These are phyloP conservation scores for Daldinia concentrica DNA, from an alignment of 495 filamentous ascomycete species.

Conservation along the genomic window DNA sequence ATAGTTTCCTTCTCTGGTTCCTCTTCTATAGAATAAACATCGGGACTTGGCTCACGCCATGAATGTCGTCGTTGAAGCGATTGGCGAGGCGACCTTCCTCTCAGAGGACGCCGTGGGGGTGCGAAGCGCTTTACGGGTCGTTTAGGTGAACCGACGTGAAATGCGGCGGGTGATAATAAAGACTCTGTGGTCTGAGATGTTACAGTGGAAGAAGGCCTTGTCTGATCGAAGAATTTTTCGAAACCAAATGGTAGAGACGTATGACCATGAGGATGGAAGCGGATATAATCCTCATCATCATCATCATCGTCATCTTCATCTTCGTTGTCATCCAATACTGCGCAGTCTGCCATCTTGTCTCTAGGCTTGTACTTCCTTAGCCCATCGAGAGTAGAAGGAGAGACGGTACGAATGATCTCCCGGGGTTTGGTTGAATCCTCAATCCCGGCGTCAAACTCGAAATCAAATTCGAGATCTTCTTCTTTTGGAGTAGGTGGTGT, in stretches of 20 bases:
- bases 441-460: conserved; percentile 62
- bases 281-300: conserved; percentile 53
- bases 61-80: conserved; percentile 51
- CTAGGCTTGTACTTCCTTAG: conserved; percentile 52
- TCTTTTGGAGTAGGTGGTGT: conserved; percentile 52
- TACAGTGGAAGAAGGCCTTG: conserved; percentile 35
- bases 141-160: conserved; percentile 42
- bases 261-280: conserved; percentile 44
- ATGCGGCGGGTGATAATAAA: conserved; percentile 44
- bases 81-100: conserved; percentile 37
- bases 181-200: conserved; percentile 42
- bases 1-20: conserved; percentile 56
- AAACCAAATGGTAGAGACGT: conserved; percentile 45
- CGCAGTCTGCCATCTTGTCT: conserved; percentile 46
- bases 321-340: conserved; percentile 50
- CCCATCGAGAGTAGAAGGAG: conserved; percentile 57
- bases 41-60: conserved; percentile 62
- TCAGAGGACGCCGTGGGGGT: conserved; percentile 34
- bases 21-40: conserved; percentile 62
- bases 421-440: conserved; percentile 56
- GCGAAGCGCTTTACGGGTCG: conserved; percentile 37
- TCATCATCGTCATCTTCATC: conserved; percentile 45
- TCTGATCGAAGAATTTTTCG: conserved; percentile 45
- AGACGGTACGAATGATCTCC: conserved; percentile 56
- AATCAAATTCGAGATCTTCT: conserved; percentile 52